A percentile compares a stretch with the other conserved stretches of the same genome.
Evolutionary conservation across 2,329 filamentous ascomycete genomes (phyloP).

Genomic region (Exophiala phaeomuriformis): DNA sequence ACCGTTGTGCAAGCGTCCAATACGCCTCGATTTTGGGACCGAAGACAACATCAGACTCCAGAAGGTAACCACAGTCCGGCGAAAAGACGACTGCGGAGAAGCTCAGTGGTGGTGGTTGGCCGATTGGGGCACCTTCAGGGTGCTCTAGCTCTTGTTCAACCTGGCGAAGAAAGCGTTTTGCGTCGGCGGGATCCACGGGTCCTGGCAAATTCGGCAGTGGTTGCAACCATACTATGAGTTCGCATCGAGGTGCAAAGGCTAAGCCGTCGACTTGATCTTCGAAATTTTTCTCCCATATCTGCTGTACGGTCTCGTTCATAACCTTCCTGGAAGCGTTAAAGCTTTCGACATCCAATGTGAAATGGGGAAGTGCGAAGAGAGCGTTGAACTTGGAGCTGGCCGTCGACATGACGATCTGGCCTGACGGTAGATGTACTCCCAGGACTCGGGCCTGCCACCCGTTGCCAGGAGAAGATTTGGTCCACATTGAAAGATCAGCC

Average conservation of each 20-base stretch:
- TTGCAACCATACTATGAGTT: conserved; percentile 81
- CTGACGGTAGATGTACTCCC: conserved; percentile 80
- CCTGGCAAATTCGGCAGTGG: conserved; percentile 36
- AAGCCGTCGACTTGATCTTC: conserved; percentile 48
- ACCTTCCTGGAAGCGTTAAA: conserved; percentile 55
- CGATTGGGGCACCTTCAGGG: conserved; percentile 51
- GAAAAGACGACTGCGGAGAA: conserved; percentile 58
- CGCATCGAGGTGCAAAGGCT: conserved; percentile 64
- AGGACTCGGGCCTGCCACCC: conserved; percentile 73
- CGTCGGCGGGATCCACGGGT: conserved; percentile 26
- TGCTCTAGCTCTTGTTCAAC: conserved; percentile 55
- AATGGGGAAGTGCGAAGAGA: conserved; percentile 79
- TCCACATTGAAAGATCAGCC: conserved; percentile 64
- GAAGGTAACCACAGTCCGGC: conserved; percentile 59
- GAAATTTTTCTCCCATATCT: conserved; percentile 44
- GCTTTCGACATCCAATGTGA: conserved; percentile 54
- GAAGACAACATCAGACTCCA: conserved; percentile 47
- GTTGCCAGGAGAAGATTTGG: conserved; percentile 60
- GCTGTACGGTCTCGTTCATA: conserved; percentile 64
- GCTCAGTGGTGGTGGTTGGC: conserved; percentile 44
- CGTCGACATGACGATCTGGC: conserved; percentile 72
- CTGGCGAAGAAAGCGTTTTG: conserved; percentile 37
- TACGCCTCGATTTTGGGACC: conserved; percentile 54
- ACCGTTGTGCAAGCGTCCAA: conserved; percentile 34
- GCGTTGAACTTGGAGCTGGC: conserved; percentile 93